Conservation (phyloP, 2,329 filamentous ascomycete genomes). For the Colletotrichum sp. region DNA sequence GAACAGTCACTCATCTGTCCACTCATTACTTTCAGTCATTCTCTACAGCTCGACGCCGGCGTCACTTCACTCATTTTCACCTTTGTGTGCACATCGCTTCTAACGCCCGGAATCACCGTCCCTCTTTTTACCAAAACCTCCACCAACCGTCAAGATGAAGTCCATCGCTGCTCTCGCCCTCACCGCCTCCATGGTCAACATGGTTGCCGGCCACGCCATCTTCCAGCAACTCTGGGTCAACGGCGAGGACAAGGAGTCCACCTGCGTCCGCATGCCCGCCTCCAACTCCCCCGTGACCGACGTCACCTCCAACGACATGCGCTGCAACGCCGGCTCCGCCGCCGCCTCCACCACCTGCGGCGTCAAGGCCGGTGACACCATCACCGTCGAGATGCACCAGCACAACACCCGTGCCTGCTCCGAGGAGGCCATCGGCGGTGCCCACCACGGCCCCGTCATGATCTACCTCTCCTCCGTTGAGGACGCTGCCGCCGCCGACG, state of each 20-base stretch:
- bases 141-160: conserved; percentile 15
- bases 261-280: conserved; percentile 22
- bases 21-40: conserved; percentile 19
- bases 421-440: conserved; percentile 56
- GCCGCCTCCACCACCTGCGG: conserved; percentile 30
- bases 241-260: conserved; percentile 27
- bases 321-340: conserved; percentile 45
- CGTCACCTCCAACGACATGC: conserved; percentile 42
- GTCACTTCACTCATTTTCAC: conserved; percentile 18
- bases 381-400: conserved; percentile 54
- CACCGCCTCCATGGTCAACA: conserved; percentile 19
- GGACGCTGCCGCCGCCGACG: conserved; percentile 48
- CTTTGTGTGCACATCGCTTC: conserved; percentile 15
- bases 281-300: conserved; percentile 46
- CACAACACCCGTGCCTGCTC: conserved; percentile 44
- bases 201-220: conserved; percentile 46
- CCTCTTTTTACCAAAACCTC: neutral
- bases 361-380: conserved; percentile 35
- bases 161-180: conserved; percentile 13
- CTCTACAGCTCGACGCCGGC: conserved; percentile 20
- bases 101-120: conserved; percentile 11
- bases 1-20: conserved; percentile 19
- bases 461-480: conserved; percentile 54
- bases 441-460: conserved; percentile 55
- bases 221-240: conserved; percentile 56